Conservation (phyloP, 2,329 filamentous ascomycete species). For the Polytolypa hystricis region DNA sequence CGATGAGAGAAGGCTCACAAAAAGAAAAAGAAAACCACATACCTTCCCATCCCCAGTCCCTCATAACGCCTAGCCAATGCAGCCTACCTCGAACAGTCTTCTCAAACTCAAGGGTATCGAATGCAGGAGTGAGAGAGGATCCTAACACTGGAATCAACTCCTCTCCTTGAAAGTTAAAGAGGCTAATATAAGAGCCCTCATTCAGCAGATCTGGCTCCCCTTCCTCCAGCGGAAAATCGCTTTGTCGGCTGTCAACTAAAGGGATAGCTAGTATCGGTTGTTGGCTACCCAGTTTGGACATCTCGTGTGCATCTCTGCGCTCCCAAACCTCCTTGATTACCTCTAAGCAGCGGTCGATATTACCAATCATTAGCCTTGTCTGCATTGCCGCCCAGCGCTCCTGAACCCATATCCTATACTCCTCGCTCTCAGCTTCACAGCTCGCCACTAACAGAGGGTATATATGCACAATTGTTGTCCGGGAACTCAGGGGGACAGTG, state of each 20-base stretch:
- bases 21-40: no score
- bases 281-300: conserved; percentile 26
- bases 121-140: conserved; percentile 14
- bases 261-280: conserved; percentile 15
- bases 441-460: conserved; percentile 58
- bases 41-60: conserved; percentile 64
- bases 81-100: conserved; percentile 54
- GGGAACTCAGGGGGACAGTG: conserved; percentile 50
- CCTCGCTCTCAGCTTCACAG: conserved; percentile 48
- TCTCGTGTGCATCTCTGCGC: conserved; percentile 46
- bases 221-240: background rate
- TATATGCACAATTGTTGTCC: conserved; percentile 57
- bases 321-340: conserved; percentile 58
- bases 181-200: background rate
- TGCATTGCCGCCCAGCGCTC: conserved; percentile 53
- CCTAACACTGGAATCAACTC: background rate
- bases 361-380: conserved; percentile 53
- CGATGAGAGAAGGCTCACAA: no score
- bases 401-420: conserved; percentile 54
- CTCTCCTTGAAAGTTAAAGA: background rate
- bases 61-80: conserved; percentile 63
- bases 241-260: background rate
- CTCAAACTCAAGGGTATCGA: conserved; percentile 40
- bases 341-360: conserved; percentile 54
- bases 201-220: background rate